Evolutionary conservation across 225 moss, liverwort and hornwort species (phyloP).

Genomic region (Neckera pumila): DNA sequence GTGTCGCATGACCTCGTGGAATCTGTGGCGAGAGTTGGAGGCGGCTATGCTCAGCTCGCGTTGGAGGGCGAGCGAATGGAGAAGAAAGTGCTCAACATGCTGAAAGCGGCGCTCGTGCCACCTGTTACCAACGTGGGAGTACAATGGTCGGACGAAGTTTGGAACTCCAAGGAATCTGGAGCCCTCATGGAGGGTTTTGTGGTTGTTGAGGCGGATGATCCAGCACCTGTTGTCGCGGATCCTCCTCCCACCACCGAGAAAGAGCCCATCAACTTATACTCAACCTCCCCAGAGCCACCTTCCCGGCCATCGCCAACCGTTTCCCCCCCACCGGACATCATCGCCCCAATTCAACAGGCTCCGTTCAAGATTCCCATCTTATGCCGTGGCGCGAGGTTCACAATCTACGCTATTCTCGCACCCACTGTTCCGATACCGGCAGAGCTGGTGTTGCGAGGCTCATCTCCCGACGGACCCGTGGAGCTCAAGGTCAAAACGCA

Average conservation of each 20-base stretch:
- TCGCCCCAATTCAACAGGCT: conserved; percentile 26
- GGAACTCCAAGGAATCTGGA: background rate
- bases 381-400: conserved; percentile 22
- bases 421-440: background rate
- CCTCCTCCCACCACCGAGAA: background rate
- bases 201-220: conserved; percentile 1
- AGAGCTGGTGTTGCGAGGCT: conserved; percentile 15
- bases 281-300: background rate
- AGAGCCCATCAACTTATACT: conserved; percentile 2
- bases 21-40: conserved; percentile 37
- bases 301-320: background rate
- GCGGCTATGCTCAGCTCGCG: conserved; percentile 42
- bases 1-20: conserved; percentile 45
- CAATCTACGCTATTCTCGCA: conserved; percentile 21
- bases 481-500: conserved; percentile 18
- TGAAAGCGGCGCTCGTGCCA: conserved; percentile 30
- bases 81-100: conserved; percentile 50
- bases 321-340: background rate
- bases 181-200: conserved; percentile 5
- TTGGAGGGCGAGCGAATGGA: conserved; percentile 37
- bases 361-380: conserved; percentile 37
- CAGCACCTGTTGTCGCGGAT: background rate
- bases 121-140: conserved; percentile 22
- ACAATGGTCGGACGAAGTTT: background rate
- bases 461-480: conserved; percentile 25